These are phyloP conservation scores for Zygotorulaspora sp. DNA, from an alignment of 805 yeast genomes.

Conservation along the genomic window DNA sequence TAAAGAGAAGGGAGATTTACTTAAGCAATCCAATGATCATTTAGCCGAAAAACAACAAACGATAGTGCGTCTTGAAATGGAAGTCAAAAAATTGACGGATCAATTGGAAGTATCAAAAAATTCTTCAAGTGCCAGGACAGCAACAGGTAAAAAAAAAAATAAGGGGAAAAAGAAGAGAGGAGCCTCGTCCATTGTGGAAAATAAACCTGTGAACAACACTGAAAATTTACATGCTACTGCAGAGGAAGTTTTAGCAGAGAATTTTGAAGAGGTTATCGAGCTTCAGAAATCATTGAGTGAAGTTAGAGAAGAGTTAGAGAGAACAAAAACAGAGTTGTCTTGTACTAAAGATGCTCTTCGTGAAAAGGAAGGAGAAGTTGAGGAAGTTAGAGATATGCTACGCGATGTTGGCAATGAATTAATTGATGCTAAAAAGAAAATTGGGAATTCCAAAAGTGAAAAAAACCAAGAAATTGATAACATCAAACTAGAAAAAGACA, in stretches of 20 bases:
- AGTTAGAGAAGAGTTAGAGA: slow-evolving; percentile 14
- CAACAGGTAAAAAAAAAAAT: slow-evolving; percentile 5
- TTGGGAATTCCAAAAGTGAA: slow-evolving; percentile 42
- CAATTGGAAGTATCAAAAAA: neutral
- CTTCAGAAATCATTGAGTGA: slow-evolving; percentile 5
- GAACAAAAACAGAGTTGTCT: slow-evolving; percentile 19
- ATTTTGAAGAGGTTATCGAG: slow-evolving; percentile 4
- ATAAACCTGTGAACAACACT: neutral
- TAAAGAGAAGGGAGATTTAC: slow-evolving; percentile 1
- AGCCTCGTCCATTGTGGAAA: neutral
- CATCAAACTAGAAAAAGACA: slow-evolving; percentile 12
- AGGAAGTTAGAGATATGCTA: slow-evolving; percentile 68
- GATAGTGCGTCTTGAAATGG: slow-evolving; percentile 4
- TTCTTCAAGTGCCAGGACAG: neutral
- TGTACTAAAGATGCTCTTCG: slow-evolving; percentile 33
- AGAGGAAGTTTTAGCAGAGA: neutral
- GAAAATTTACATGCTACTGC: too few relatives aligned
- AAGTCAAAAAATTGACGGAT: slow-evolving; percentile 2
- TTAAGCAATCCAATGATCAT: slow-evolving; percentile 1
- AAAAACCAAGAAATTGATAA: slow-evolving; percentile 22
- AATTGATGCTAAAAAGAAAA: slow-evolving; percentile 59
- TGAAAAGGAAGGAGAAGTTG: slow-evolving; percentile 57
- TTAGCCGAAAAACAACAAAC: slow-evolving; percentile 1
- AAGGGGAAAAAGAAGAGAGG: slow-evolving; percentile 9
- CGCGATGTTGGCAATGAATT: slow-evolving; percentile 73